Percentiles rank a stretch among this genome's conserved stretches.
Conservation (phyloP, 2,329 filamentous ascomycete species). For the Arthrocladium fulminans region DNA sequence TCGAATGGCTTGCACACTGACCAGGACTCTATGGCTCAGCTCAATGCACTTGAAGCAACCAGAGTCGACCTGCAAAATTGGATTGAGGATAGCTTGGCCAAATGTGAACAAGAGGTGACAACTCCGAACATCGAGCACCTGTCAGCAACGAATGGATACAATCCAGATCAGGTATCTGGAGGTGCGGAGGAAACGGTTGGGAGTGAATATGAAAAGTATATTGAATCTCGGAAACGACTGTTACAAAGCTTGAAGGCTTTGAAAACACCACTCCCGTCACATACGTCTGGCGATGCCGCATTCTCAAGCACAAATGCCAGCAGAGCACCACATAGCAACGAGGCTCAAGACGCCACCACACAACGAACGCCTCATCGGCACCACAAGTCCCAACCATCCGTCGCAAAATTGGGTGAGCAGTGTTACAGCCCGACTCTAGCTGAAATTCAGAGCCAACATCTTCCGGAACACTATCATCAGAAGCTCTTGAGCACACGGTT, state of each 20-base stretch:
- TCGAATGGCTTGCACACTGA: neutral
- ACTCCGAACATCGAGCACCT: neutral
- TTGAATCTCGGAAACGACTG: slow-evolving; percentile 14
- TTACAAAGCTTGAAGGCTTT: slow-evolving; percentile 3
- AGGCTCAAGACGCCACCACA: neutral
- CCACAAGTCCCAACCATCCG: neutral
- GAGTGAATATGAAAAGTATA: slow-evolving; percentile 16
- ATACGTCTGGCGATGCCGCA: neutral
- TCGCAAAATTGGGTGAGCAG: neutral
- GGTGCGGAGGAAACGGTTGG: neutral
- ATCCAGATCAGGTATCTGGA: neutral
- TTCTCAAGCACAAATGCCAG: neutral
- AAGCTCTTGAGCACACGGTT: slow-evolving; percentile 8
- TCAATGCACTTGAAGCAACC: slow-evolving; percentile 11
- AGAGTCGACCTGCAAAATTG: slow-evolving; percentile 16
- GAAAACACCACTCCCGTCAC: neutral
- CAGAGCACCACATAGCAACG: neutral
- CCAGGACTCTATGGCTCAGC: neutral
- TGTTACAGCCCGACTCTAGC: slow-evolving; percentile 1
- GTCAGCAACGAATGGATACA: slow-evolving; percentile 9
- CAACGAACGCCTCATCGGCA: neutral
- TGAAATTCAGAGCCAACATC: slow-evolving; percentile 11
- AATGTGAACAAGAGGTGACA: neutral
- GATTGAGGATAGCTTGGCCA: slow-evolving; percentile 16
- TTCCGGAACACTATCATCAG: slow-evolving; percentile 12